Base-by-base conservation (phyloP, 257 asterid genomes). In the Phtheirospermum japonicum region DNA sequence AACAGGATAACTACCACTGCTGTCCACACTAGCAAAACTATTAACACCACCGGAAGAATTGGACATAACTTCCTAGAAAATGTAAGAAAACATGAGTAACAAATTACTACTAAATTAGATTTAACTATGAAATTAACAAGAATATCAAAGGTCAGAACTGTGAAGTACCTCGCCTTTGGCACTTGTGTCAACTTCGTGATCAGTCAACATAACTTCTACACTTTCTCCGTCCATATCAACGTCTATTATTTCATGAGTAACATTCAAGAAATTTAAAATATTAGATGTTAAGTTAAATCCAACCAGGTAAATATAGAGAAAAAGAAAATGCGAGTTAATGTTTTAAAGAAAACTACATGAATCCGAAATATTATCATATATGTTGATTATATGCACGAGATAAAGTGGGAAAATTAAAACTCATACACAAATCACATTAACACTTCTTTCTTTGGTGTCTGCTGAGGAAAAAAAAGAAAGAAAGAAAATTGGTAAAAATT, bases 91-190 rank as follows among this genome's bases (percentile, higher is more conserved):
- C n/a, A n/a, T n/a, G n/a, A n/a, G n/a, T n/a, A n/a, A n/a, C n/a
- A n/a, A n/a, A n/a, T n/a, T n/a, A n/a, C n/a, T n/a, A n/a, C n/a
- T n/a, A n/a, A n/a, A n/a, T n/a, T n/a, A n/a, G n/a, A n/a, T n/a
- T n/a, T n/a, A n/a, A n/a, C n/a, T n/a, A n/a, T n/a, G n/a, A n/a
- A n/a, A n/a, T n/a, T n/a, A n/a, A n/a, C n/a, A n/a, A 19, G 18
- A 30, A 8, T 19, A 56, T 54, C 23, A 64, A 39, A 43, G 40
- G 53, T 28, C 34, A 34, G 56, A 68, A 45, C 30, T 37, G 14
- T 48, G 58, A 37, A 46, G 66, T 82, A 87, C 96, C 96, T 92
- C 86, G 70, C 79, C 92, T 67, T 85, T 83, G 67, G 76, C 74
- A 65, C 60, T 70, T 61, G 71, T 57, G n/a, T 63, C 77, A 61